Evolutionary conservation across 139 green algal species (phyloP), one percentile per base, ranked within the genome.

Genomic region (Astrephomene gubernaculifera): DNA sequence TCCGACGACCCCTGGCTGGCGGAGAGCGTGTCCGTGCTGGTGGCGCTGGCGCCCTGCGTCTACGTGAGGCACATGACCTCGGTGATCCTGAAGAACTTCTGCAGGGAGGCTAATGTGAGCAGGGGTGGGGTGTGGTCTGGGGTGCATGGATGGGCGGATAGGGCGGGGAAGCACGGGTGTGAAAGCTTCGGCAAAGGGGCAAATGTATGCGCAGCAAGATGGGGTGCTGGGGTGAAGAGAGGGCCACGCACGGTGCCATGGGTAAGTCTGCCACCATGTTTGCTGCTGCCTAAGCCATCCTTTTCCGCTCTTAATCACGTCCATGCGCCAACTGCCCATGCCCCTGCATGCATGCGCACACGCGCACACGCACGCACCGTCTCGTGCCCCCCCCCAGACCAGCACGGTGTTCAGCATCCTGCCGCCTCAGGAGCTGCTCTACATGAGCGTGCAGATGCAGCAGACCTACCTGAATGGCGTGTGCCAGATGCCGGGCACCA

Each of bases 41-140:
- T 93, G 39, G 87, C 91, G 63, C 63, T 97, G 69, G 95, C 88
- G 7, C 95, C 95, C 0, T 94, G 94, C 5, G 89, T 31, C 71
- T 95, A 91, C 75, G 87, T 90, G 57, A 85, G 89, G 29, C 89
- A 91, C 64, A 79, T 89, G 49, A 61, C 44, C 8, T 54, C 43
- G 22, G 76, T 82, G 10, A 41, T 90, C 22, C 63, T 91, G 33
- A 39, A 80, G 35, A 57, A 78, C 44, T 88, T 89, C 71, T 90
- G 81, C 89, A 10, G 54, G 1, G 76, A 86, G 64, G 53, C 67
- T 33, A 91, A 86, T 35, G 82, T 89, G 41, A 83, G 65, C 22
- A 4, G 68, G 22, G 39, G 39, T 6, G 6, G 61, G 12, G 49
- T 12, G 49, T 57, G 49, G n/a, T n/a, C n/a, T n/a, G n/a, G n/a